Evolutionary conservation across 2,329 filamentous ascomycete genomes (phyloP), one percentile per base, ranked within the genome.

Genomic region (Phialophora tarda): DNA sequence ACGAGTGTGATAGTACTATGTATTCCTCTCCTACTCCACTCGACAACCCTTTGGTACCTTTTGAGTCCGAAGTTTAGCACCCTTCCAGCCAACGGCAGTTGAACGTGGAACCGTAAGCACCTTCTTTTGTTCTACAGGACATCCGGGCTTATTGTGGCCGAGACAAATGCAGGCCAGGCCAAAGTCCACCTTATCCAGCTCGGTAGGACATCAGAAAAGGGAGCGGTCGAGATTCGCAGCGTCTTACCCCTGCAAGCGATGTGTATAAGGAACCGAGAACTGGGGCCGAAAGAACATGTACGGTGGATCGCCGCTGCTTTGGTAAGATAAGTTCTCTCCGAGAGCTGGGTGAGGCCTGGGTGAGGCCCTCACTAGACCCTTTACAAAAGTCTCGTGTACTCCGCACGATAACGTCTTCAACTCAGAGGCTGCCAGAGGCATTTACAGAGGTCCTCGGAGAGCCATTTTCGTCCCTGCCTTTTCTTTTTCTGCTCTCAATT

Each of bases 221-320:
- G 17, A 53, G 28, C 28, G 58, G 59, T 32, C 48, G 59, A 61
- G 47, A n/a, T 26, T 41, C 28, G 17, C 48, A 17, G 44, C 32
- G 21, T n/a, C 14, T 26, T 6, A 14, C 21, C 47, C 21, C 21
- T 61, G 28, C 30, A 61, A 28, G 12, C 21, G 47, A 61, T 26
- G 26, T 3, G n/a, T 23, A 28, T 8, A 44, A 21, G 21, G 26
- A 34, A 38, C 5, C 30, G 32, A 41, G 38, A 61, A 23, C 47
- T 53, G 28, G 59, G 47, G 59, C 47, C 59, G 47, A 61, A 61
- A 61, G n/a, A 61, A 61, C 47, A 30, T 61, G 44, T 10, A n/a
- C 14, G 28, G 23, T 41, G 57, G 57, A 59, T 23, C n/a, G 41
- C 57, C 24, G 34, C 26, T 26, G 48, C 48, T 26, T 23, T 44